Conservation (phyloP, 192 early-diverging fungal species). For the Linnemannia exigua region DNA sequence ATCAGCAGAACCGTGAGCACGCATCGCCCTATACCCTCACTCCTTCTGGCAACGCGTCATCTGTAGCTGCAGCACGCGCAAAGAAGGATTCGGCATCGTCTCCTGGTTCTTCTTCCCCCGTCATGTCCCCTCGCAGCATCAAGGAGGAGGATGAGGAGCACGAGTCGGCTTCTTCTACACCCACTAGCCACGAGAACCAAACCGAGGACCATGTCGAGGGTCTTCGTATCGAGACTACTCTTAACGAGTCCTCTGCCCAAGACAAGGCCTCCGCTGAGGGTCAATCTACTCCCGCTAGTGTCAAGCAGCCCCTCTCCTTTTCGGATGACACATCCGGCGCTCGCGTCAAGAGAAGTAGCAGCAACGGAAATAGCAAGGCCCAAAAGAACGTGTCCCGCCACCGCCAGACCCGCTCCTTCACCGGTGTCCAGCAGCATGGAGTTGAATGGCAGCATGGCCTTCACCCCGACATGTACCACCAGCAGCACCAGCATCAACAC, state of each 20-base stretch:
- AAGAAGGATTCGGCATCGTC: conserved; percentile 19
- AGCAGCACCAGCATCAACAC: conserved; percentile 12
- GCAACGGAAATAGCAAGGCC: conserved; percentile 42
- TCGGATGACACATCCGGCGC: neutral
- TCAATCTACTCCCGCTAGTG: neutral
- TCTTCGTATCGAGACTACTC: neutral
- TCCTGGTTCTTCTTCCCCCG: conserved; percentile 25
- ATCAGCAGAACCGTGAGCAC: conserved; percentile 43
- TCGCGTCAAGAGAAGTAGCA: conserved; percentile 51
- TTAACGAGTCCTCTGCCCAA: neutral
- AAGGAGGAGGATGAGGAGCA: conserved; percentile 43
- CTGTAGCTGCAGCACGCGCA: neutral
- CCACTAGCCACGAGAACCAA: conserved; percentile 1
- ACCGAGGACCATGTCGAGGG: neutral
- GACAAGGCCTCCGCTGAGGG: neutral
- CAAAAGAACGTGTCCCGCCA: conserved; percentile 34
- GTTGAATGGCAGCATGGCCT: conserved; percentile 28
- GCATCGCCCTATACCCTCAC: conserved; percentile 56
- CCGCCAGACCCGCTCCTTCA: conserved; percentile 55
- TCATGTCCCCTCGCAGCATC: conserved; percentile 39
- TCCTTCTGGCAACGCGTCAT: conserved; percentile 21
- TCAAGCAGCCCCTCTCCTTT: neutral
- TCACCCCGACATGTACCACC: conserved; percentile 12
- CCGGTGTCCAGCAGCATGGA: conserved; percentile 27
- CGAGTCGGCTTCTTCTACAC: conserved; percentile 16